phyloP scores from a whole-genome alignment of 257 asterid species.

The Ilex asprella region DNA sequence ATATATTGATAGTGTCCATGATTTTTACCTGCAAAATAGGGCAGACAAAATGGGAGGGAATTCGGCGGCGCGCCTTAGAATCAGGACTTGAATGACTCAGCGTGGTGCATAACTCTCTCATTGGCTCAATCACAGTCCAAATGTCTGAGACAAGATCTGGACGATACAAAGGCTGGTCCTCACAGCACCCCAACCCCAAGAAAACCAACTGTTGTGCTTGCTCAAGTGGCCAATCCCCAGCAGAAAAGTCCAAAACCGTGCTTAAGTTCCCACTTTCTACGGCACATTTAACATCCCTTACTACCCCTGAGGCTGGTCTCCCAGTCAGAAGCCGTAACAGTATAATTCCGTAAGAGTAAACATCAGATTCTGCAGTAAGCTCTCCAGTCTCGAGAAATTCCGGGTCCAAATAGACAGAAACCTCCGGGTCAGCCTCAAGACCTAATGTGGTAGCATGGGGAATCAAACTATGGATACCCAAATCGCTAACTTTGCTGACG shows the following conservation, averaged over 20 bases:
- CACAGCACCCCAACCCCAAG: constrained; percentile 74
- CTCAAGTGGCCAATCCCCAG: constrained; percentile 86
- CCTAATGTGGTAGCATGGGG: constrained; percentile 16
- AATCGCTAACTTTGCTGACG: constrained; percentile 59
- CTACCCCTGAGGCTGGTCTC: constrained; percentile 44
- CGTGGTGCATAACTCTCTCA: constrained; percentile 38
- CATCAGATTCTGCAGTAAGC: constrained; percentile 63
- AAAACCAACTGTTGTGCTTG: constrained; percentile 38
- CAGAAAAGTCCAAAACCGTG: constrained; percentile 52
- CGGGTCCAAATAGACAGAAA: constrained; percentile 46
- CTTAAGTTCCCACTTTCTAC: constrained; percentile 49
- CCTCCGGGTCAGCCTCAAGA: constrained; percentile 30
- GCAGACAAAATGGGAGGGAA: constrained; percentile 79
- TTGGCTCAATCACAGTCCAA: constrained; percentile 50
- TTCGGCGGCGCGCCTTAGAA: constrained; percentile 38
- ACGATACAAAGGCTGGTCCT: constrained; percentile 37
- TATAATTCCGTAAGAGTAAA: constrained; percentile 69
- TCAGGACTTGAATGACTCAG: constrained; percentile 22
- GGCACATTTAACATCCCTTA: constrained; percentile 69
- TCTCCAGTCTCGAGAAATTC: constrained; percentile 33
- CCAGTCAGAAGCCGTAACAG: constrained; percentile 61
- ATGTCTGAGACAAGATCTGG: constrained; percentile 54
- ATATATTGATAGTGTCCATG: not conserved
- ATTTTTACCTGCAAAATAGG: constrained; percentile 75
- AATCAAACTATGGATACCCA: constrained; percentile 44